phyloP scores from a whole-genome alignment of 768 basidiomycete species.

The Suillus ampliporus region DNA sequence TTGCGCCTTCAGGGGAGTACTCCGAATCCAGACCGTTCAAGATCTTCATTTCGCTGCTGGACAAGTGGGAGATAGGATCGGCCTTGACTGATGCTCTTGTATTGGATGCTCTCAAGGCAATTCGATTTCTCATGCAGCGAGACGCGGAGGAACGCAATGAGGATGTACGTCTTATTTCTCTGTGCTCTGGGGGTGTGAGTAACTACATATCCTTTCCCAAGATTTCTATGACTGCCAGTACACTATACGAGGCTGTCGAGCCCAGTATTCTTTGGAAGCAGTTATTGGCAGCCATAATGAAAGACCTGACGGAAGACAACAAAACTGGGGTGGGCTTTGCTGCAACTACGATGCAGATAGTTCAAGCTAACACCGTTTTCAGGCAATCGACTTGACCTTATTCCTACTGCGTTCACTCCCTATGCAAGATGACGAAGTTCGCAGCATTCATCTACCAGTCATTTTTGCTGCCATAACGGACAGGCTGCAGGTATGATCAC shows the following conservation, averaged over 20 bases:
- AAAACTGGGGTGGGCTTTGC: conserved; percentile 52
- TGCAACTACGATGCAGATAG: background rate
- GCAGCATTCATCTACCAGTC: conserved; percentile 79
- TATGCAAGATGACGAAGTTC: conserved; percentile 86
- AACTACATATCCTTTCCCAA: conserved; percentile 32
- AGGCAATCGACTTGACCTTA: conserved; percentile 71
- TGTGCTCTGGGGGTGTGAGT: background rate
- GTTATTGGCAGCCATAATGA: conserved; percentile 61
- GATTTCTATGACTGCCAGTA: conserved; percentile 83
- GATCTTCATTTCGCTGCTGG: conserved; percentile 91
- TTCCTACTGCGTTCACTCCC: conserved; percentile 80
- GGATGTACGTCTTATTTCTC: conserved; percentile 54
- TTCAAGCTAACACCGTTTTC: conserved; percentile 14
- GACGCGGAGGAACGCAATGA: conserved; percentile 54
- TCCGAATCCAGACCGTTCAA: conserved; percentile 89
- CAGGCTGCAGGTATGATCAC: conserved; percentile 57
- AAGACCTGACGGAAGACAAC: conserved; percentile 53
- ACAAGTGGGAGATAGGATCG: conserved; percentile 96
- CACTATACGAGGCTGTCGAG: conserved; percentile 92
- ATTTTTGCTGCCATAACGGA: conserved; percentile 75
- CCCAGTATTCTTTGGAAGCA: conserved; percentile 88
- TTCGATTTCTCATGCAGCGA: conserved; percentile 60
- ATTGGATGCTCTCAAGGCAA: conserved; percentile 78
- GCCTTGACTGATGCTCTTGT: conserved; percentile 78
- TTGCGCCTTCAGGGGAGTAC: conserved; percentile 70